A percentile compares a stretch with the other conserved stretches of the same genome.
Conservation (phyloP, 768 basidiomycete species). For the Panaeolus cyanescens region DNA sequence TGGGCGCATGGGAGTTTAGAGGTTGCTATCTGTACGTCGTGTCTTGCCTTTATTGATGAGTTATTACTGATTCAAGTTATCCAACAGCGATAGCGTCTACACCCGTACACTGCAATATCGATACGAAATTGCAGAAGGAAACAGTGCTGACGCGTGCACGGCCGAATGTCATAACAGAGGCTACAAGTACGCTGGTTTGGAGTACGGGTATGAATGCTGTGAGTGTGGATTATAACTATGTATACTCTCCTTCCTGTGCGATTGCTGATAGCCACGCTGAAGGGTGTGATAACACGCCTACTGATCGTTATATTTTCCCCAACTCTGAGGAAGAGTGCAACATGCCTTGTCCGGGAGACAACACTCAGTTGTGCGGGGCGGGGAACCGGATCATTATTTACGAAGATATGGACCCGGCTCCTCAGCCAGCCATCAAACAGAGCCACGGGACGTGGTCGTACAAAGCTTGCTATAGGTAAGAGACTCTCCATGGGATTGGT, state of each 20-base stretch:
- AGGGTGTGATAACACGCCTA: neutral
- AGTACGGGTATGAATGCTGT: neutral
- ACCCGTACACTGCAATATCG: neutral
- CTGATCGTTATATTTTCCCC: neutral
- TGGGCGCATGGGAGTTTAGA: neutral
- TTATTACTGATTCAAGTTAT: too few relatives aligned
- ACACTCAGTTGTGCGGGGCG: slow-evolving; percentile 61
- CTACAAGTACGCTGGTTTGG: neutral
- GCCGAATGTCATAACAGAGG: neutral
- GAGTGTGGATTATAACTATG: neutral
- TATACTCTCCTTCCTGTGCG: too few relatives aligned
- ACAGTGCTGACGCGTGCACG: neutral
- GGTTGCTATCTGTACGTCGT: neutral
- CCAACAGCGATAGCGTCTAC: neutral
- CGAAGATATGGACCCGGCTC: slow-evolving; percentile 57
- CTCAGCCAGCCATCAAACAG: slow-evolving; percentile 52
- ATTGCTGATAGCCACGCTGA: too few relatives aligned
- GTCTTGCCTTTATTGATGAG: too few relatives aligned
- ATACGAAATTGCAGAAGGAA: neutral
- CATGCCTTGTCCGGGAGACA: slow-evolving; percentile 61
- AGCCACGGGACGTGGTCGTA: slow-evolving; percentile 66
- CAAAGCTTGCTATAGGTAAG: slow-evolving; percentile 72
- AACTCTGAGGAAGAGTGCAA: slow-evolving; percentile 46
- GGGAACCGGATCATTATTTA: slow-evolving; percentile 61
- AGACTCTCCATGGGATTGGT: too few relatives aligned